Percentiles rank a stretch among this genome's conserved stretches.
These are phyloP conservation scores for Trichosporon inkin DNA, from an alignment of 1,284 basidiomycete species.

Conservation along the genomic window DNA sequence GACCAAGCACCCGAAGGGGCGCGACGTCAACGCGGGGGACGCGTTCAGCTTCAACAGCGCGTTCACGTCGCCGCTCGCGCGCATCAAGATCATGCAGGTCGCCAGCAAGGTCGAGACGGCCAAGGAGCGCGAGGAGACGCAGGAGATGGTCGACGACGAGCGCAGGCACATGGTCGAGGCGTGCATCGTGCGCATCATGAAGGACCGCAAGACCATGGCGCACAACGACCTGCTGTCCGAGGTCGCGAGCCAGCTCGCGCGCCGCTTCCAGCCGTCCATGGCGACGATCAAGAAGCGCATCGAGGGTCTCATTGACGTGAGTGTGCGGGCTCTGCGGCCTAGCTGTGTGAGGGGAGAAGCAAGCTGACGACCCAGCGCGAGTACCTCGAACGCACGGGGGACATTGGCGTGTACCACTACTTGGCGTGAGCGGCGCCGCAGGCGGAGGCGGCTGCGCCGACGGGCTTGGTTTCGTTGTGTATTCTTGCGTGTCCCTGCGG, in stretches of 20 bases:
- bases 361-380: slow-evolving; percentile 37
- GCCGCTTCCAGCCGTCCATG: slow-evolving; percentile 81
- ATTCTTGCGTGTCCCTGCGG: neutral
- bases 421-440: slow-evolving; percentile 31
- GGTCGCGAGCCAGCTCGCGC: slow-evolving; percentile 77
- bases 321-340: slow-evolving; percentile 13
- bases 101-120: slow-evolving; percentile 77
- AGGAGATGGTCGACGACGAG: slow-evolving; percentile 87
- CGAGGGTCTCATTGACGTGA: slow-evolving; percentile 87
- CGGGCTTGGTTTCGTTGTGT: neutral
- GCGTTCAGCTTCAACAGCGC: slow-evolving; percentile 82
- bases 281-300: slow-evolving; percentile 88
- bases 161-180: slow-evolving; percentile 90
- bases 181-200: slow-evolving; percentile 97
- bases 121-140: slow-evolving; percentile 87
- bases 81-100: slow-evolving; percentile 92
- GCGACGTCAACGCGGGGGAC: slow-evolving; percentile 72
- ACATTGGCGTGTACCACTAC: slow-evolving; percentile 47
- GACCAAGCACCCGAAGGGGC: slow-evolving; percentile 81
- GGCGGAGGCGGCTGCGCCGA: neutral
- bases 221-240: slow-evolving; percentile 90
- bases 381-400: slow-evolving; percentile 45
- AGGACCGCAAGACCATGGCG: slow-evolving; percentile 81
- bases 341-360: neutral
- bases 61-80: slow-evolving; percentile 75